A percentile compares a stretch with the other conserved stretches of the same genome.
These are phyloP conservation scores for Tillandsia fasciculata DNA, from an alignment of 176 grass and related monocot genomes.

Conservation along the genomic window DNA sequence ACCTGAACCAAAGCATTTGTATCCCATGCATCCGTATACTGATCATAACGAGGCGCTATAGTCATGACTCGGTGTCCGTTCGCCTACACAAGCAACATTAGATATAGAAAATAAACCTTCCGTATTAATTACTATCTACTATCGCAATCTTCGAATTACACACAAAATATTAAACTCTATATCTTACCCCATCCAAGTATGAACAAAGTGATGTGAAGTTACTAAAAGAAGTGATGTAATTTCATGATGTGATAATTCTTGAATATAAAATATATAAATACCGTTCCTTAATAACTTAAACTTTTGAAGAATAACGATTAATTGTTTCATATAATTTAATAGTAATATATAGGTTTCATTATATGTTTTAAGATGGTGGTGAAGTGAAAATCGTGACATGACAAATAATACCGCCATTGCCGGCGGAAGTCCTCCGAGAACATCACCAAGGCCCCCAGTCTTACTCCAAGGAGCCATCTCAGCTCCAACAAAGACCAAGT, in stretches of 20 bases:
- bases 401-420: conserved; percentile 48
- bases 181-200: no score
- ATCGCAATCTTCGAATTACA: no score
- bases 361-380: neutral
- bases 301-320: no score
- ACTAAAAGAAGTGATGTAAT: no score
- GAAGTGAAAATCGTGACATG: neutral
- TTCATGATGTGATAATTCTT: no score
- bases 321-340: no score
- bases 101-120: neutral
- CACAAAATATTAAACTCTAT: no score
- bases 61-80: conserved; percentile 67
- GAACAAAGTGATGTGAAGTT: no score
- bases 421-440: conserved; percentile 74
- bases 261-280: no score
- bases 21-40: conserved; percentile 70
- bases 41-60: conserved; percentile 57
- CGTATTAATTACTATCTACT: no score
- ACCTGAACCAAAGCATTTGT: conserved; percentile 49
- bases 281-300: no score
- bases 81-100: conserved; percentile 28
- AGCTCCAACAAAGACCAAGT: conserved; percentile 55
- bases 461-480: conserved; percentile 95
- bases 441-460: conserved; percentile 90
- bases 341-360: no score